Evolutionary conservation across 495 filamentous ascomycete species (phyloP), one percentile per base, ranked within the genome.

Genomic region (Talaromyces wortmannii): DNA sequence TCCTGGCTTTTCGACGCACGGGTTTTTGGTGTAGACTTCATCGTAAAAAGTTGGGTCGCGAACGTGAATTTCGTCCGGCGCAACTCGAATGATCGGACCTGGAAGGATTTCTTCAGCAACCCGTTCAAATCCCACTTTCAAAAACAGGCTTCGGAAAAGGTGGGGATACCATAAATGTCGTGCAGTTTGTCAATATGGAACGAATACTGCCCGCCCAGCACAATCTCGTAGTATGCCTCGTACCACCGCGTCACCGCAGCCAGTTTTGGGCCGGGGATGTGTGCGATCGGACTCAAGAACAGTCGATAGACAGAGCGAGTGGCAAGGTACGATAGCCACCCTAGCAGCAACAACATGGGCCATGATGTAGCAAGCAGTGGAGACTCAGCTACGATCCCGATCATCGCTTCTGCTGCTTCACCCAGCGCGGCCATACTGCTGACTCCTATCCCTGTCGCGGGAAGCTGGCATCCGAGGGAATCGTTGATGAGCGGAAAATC

Each of bases 21-120:
- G 46, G 45, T 50, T 55, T 0, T 59, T 56, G 12, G 70, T 55
- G 15, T 69, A 71, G 3, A 74, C 63, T 12, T 69, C 64, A 6
- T 70, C 65, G 52, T 71, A 74, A 23, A 66, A 74, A n/a, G 51
- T 52, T 0, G 66, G 56, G 31, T 75, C 72, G n/a, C 67, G 67
- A 52, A 73, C 63, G 50, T 78, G 75, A 4, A 84, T 54, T 56
- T 83, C 78, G 13, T 66, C 43, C 0, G 82, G 81, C 29, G 64
- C 75, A 40, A 83, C 67, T 6, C 81, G 73, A 16, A 83, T 60
- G 48, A 83, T 78, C 1, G 81, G 78, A 0, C 78, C 79, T 79
- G 31, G 40, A 5, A n/a, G 33, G 11, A 11, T 45, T 31, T 18
- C 17, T 15, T 55, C n/a, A 55, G 5, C 16, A 36, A 44, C 12